Conservation (phyloP, 192 early-diverging fungal species). For the Funneliformis mosseae region DNA sequence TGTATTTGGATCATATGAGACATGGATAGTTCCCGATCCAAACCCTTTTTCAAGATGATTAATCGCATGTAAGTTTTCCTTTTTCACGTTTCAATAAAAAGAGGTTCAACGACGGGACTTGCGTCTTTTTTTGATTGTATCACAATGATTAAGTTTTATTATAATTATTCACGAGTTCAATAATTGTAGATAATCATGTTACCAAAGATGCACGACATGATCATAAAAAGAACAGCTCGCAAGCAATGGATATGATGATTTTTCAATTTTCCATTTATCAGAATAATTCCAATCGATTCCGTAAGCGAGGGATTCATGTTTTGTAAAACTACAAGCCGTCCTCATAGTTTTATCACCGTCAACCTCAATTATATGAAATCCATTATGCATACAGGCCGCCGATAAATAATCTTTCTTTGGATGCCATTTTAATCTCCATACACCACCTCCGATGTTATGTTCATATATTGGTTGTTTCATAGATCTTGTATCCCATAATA, state of each 20-base stretch:
- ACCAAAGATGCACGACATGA: slow-evolving; percentile 73
- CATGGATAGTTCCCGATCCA: too few species aligned
- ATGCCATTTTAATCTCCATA: slow-evolving; percentile 97
- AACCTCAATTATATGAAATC: slow-evolving; percentile 78
- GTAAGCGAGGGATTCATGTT: slow-evolving; percentile 77
- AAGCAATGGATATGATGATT: slow-evolving; percentile 44
- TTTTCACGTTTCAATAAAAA: too few species aligned
- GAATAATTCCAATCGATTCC: slow-evolving; percentile 76
- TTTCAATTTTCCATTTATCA: not conserved
- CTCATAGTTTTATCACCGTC: slow-evolving; percentile 38
- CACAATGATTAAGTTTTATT: too few species aligned
- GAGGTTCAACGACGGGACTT: too few species aligned
- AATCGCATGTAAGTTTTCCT: too few species aligned
- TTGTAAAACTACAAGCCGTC: slow-evolving; percentile 56
- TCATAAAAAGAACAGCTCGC: slow-evolving; percentile 84
- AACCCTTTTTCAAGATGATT: too few species aligned
- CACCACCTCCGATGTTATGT: slow-evolving; percentile 78
- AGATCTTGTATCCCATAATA: slow-evolving; percentile 88
- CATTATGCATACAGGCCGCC: slow-evolving; percentile 90
- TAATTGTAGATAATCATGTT: too few species aligned
- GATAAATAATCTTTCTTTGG: slow-evolving; percentile 67
- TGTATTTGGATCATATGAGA: too few species aligned
- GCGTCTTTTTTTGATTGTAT: too few species aligned
- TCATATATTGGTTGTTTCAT: slow-evolving; percentile 77
- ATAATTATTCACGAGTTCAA: too few species aligned